Evolutionary conservation across 176 grass and related monocot genomes (phyloP), one percentile per base, ranked within the genome.

Genomic region (maize (Zea mays)): DNA sequence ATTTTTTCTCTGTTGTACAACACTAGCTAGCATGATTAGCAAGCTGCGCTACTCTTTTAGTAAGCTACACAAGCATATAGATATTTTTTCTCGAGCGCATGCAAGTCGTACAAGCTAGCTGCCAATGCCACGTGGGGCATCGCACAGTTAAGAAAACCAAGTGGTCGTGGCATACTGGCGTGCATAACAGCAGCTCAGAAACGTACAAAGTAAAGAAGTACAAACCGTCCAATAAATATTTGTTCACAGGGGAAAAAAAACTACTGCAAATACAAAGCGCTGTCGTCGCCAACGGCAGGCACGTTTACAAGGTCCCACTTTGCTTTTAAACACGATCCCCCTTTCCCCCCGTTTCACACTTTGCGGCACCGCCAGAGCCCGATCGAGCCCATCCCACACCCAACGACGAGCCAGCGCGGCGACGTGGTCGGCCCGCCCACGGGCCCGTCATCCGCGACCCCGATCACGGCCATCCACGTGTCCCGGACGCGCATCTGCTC

Each of bases 391-490:
- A 69, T 46, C 69, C 14, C 60, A 33, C 21, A 2, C n/a, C 20
- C 33, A 11, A 16, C 68, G 50, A 7, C 17, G 76, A 76, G 72
- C 74, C 74, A 55, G 21, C 74, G 52, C 55, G 50, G 14, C 49
- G 13, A 1, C 75, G 51, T 73, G 85, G 80, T 79, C 80, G 62
- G 80, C 35, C 62, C 36, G 27, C 6, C 57, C 71, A 5, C 46
- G 65, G 78, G 58, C 73, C 59, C 49, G 34, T 16, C 67, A 36
- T 4, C 7, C 19, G 6, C 5, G 47, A 59, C 57, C 57, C 47
- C 43, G 19, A 83, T 79, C 80, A 0, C 6, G 57, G 27, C 81
- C 81, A 33, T 69, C 81, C 81, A 88, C 86, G 86, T 83, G 75
- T 83, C 69, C 19, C 16, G 0, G 3, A 14, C 56, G 10, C 20